Base-by-base conservation (phyloP, 164 flowering plant genomes). In the Kingdonia uniflora region DNA sequence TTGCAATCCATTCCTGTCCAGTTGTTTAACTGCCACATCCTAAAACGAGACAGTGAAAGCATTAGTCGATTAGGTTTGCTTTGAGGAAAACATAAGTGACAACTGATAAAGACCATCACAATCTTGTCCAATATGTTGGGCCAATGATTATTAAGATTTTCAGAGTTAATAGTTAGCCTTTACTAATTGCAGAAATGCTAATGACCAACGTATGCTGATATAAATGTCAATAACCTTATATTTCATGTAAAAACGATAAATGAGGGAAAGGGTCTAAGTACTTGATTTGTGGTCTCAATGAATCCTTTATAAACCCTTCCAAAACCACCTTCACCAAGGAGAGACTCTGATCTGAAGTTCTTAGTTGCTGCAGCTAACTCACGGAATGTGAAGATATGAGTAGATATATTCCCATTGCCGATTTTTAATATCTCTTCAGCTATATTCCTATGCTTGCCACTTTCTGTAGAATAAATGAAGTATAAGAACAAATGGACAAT, bases 241-340 rank as follows among this genome's bases (percentile, higher is more conserved):
- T 29, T 29, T 29, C 35, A 29, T 29, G 35, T 29, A 29, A 29
- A 29, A 50, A 19, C 19, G 11, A 10, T 38, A 20, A 35, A 13
- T 47, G 42, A 39, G 29, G 55, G 38, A 23, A 37, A 37, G 14
- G 21, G 54, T 2, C 19, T 42, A 3, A 14, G 14, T 77, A 81
- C 87, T 53, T 78, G 75, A 23, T 77, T 68, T 64, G 45, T 42
- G 70, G 49, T 67, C 42, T 68, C 70, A 22, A 82, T 22, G 42
- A 19, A 48, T 22, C 87, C 92, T 68, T 77, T 82, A 71, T 84
- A 84, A 13, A 87, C 95, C 67, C 82, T 77, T 56, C 95, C 95
- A 45, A 84, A 87, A 6, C 95, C 95, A 3, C 95, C 95, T 77
- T 84, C 89, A 14, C 95, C 95, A 7, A 87, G 39, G 48, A 79